A percentile compares a stretch with the other conserved stretches of the same genome.
These are phyloP conservation scores for Trichomonas gallinae DNA, from an alignment of 208 protist genomes.

Conservation along the genomic window DNA sequence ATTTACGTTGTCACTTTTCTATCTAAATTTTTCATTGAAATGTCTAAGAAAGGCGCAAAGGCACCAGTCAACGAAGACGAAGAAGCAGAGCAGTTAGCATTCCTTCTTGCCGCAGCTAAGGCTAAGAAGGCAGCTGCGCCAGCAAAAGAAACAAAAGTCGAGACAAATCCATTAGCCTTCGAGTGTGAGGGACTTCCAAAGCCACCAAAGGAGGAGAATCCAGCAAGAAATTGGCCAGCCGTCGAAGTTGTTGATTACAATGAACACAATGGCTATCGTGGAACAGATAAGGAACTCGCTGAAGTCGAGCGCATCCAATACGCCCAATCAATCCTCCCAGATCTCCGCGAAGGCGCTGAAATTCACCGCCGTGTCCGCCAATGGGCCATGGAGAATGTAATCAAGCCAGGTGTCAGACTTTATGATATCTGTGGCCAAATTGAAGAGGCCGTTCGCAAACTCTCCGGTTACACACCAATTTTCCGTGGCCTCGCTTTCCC, in stretches of 20 bases:
- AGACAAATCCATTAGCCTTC: not conserved
- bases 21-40: not conserved
- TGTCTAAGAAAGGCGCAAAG: not conserved
- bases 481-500: constrained; percentile 44
- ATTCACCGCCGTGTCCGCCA: constrained; percentile 41
- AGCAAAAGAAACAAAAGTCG: not conserved
- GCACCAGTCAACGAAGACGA: not conserved
- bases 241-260: not conserved
- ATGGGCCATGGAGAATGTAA: constrained; percentile 35
- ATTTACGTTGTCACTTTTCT: too few species aligned
- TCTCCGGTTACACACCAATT: constrained; percentile 25
- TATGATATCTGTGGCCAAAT: constrained; percentile 45
- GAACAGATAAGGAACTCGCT: not conserved
- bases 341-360: constrained; percentile 40
- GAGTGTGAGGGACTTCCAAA: not conserved
- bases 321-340: constrained; percentile 27
- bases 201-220: not conserved
- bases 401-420: constrained; percentile 46
- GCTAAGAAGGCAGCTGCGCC: not conserved
- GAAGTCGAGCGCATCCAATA: not conserved
- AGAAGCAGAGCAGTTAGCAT: not conserved
- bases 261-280: not conserved
- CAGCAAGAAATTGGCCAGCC: not conserved
- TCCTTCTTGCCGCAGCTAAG: not conserved
- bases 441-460: constrained; percentile 14